phyloP scores from a whole-genome alignment of 805 yeast genomes.

The Grigorovia transvaalensis region DNA sequence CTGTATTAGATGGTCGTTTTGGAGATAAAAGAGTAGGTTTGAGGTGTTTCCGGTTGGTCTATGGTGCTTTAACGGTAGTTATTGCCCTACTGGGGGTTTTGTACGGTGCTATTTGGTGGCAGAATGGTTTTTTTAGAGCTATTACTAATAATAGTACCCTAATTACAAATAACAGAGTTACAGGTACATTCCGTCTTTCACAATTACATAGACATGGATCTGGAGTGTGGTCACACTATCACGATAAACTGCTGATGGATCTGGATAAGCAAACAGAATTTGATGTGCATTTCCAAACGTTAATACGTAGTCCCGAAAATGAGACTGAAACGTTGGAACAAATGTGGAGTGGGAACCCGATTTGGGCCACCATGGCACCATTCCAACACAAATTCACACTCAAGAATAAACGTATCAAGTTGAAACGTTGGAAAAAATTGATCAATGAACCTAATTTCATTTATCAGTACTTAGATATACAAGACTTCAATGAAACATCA shows the following conservation, averaged over 20 bases:
- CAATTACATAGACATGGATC: slow-evolving; percentile 20
- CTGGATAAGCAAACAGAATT: not conserved
- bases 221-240: slow-evolving; percentile 3
- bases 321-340: not conserved
- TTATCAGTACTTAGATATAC: slow-evolving; percentile 15
- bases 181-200: slow-evolving; percentile 11
- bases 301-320: not conserved
- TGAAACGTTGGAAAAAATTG: not conserved
- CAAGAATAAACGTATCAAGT: not conserved
- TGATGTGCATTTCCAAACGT: not conserved
- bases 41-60: too few relatives aligned
- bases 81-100: too few relatives aligned
- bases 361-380: not conserved
- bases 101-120: too few relatives aligned
- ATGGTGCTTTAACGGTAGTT: too few relatives aligned
- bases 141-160: not conserved
- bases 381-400: not conserved
- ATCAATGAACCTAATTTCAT: not conserved
- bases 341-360: not conserved
- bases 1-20: too few relatives aligned
- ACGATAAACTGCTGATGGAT: not conserved
- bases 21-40: too few relatives aligned
- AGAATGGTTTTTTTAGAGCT: too few relatives aligned
- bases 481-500: slow-evolving; percentile 12
- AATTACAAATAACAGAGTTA: not conserved